Evolutionary conservation across 768 basidiomycete species (phyloP), one percentile per base, ranked within the genome.

Genomic region (Trametes maxima): DNA sequence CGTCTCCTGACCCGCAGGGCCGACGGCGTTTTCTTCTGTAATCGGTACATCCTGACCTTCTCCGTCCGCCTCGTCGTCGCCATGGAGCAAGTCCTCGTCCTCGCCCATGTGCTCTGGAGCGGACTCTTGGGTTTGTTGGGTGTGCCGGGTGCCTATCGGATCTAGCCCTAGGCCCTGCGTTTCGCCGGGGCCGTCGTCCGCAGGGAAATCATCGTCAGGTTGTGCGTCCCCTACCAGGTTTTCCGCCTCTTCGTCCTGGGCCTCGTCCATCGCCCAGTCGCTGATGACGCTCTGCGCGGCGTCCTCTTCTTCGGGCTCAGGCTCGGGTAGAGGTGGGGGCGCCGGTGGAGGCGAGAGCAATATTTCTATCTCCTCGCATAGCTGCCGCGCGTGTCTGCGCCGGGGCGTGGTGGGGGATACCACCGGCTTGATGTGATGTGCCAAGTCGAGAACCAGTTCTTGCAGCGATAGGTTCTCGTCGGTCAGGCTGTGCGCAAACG

Each of bases 201-300:
- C 28, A 3, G 8, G 4, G 28, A 33, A 8, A 8, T 33, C 28
- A 8, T 33, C 28, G 28, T 33, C 28, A 33, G 28, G 28, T 3
- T 3, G 28, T 3, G 28, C 28, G 28, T 8, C 8, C 3, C 28
- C 28, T 33, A 8, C 28, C 28, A 8, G 28, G 28, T 33, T 3
- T 8, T 33, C 35, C 36, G 21, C 51, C 44, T 62, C 60, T 14
- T 55, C 53, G 2, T 19, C 17, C 13, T 25, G n/a, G 33, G 17
- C 28, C 17, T 57, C 61, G 43, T 64, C 62, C 1, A 64, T 39
- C 7, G 62, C 62, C 62, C 62, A 64, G n/a, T 64, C 62, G 44
- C 62, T 64, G 14, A 64, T 49, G 25, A 63, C 51, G 54, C 57
- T 64, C 35, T 37, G 46, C 0, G 57, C 62, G 19, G 37, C 43